These are phyloP conservation scores for Tetrahymena thermophila DNA, from an alignment of 73 alveolate species.

Conservation along the genomic window DNA sequence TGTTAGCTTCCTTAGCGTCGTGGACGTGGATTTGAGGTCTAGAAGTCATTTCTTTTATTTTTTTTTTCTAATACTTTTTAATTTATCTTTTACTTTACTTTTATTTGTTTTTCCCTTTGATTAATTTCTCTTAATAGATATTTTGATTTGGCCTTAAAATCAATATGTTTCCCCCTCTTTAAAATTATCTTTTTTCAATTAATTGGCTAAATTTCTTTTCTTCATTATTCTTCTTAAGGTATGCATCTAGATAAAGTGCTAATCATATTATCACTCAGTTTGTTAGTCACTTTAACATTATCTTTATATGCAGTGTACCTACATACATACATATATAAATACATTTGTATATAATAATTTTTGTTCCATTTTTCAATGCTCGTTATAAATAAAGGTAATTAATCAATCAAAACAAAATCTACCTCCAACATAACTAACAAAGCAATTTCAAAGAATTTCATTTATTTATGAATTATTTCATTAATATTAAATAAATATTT, in stretches of 20 bases:
- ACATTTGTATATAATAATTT: too few species aligned
- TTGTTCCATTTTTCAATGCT: neutral
- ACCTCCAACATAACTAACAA: too few species aligned
- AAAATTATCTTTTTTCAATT: neutral
- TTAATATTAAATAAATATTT: too few species aligned
- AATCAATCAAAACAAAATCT: neutral
- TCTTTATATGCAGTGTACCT: neutral
- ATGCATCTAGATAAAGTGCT: neutral
- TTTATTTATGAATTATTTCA: too few species aligned
- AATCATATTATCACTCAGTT: neutral
- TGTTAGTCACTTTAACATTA: neutral
- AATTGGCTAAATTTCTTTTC: neutral
- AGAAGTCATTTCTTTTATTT: constrained; percentile 62
- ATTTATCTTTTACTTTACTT: neutral
- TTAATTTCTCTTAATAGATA: neutral
- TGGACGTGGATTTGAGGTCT: constrained; percentile 76
- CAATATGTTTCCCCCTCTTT: constrained; percentile 3
- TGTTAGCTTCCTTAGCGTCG: constrained; percentile 51
- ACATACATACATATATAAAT: too few species aligned
- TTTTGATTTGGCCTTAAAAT: neutral
- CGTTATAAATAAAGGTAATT: neutral
- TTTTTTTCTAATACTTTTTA: neutral
- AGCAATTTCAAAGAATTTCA: too few species aligned
- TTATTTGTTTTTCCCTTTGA: neutral
- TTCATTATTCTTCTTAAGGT: neutral